Evolutionary conservation across 345 rosid species (phyloP).

Genomic region (Geranium brycei): DNA sequence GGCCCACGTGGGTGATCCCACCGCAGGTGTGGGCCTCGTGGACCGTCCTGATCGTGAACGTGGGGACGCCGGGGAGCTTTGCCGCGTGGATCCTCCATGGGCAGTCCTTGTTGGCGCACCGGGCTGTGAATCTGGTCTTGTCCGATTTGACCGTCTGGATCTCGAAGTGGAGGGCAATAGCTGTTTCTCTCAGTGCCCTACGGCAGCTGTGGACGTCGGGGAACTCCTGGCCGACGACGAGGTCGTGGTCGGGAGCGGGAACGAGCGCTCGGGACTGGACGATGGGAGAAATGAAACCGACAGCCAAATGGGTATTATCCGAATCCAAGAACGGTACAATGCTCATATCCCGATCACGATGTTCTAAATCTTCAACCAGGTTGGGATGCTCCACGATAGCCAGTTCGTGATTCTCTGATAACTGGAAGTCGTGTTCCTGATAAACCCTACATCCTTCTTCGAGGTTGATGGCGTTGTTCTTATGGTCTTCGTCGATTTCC

Average conservation of each 20-base stretch:
- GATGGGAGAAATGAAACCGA: constrained; percentile 30
- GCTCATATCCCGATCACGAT: constrained; percentile 38
- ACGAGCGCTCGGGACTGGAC: constrained; percentile 65
- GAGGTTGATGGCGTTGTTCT: background rate
- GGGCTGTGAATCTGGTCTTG: constrained; percentile 93
- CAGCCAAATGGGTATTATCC: constrained; percentile 23
- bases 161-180: constrained; percentile 95
- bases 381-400: constrained; percentile 27
- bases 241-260: constrained; percentile 36
- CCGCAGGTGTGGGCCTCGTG: constrained; percentile 81
- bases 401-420: constrained; percentile 56
- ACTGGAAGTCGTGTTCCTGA: constrained; percentile 29
- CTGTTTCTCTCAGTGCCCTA: constrained; percentile 86
- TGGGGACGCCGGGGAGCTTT: constrained; percentile 93
- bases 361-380: too few species aligned
- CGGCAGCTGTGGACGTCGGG: constrained; percentile 95
- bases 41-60: constrained; percentile 87
- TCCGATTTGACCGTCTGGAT: constrained; percentile 96
- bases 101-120: constrained; percentile 86
- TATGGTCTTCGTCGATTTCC: constrained; percentile 12
- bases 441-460: background rate
- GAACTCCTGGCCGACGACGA: constrained; percentile 88
- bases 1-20: constrained; percentile 90
- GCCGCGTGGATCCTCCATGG: constrained; percentile 99
- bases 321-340: constrained; percentile 29